Base-by-base conservation (phyloP, 805 yeast genomes). In the Lachancea kluyveri region DNA sequence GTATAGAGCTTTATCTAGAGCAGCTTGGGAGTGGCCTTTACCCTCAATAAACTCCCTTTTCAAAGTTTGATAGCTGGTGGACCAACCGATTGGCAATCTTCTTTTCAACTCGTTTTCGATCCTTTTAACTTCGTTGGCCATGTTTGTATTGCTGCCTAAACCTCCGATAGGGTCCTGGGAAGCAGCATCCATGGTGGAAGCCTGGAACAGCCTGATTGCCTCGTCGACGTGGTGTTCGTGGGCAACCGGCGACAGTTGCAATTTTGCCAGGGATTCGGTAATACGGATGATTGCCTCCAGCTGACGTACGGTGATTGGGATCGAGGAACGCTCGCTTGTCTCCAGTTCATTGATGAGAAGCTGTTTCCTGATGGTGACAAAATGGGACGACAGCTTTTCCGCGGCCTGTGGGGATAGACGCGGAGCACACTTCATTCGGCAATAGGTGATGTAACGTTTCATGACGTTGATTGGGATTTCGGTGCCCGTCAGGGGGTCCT, bases 121-220 rank as follows among this genome's bases (percentile, higher is more conserved):
- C 48, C 68, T 70, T 42, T 74, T 71, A 27, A 90, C 86, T 50
- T 88, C 92, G 22, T 72, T 71, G 28, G 76, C 70, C 37, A 79
- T 63, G 36, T 77, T 77, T 5, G 62, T 50, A 21, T 77, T 74
- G 39, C 75, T 74, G 12, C 70, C 70, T 26, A 65, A 50, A 24
- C 69, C 72, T 26, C 72, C 72, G 22, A 78, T 79, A 17, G 62
- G 60, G 40, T 58, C 63, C 34, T 58, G 61, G 2, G 62, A 57
- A 8, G 85, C 90, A 1, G 98, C 98, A 53, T 88, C 88, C 94
- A 92, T 87, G 0, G 99, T 92, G 2, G 98, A 92, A 0, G 98
- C 96, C 39, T 84, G 84, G 60, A 92, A 92, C 40, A 92, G 65
- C 49, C 99, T 66, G 40, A 92, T 84, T 0, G 97, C 96, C 55